Percentiles rank a stretch among this genome's conserved stretches.
Conservation (phyloP, 495 filamentous ascomycete species). For the Apodospora peruviana region DNA sequence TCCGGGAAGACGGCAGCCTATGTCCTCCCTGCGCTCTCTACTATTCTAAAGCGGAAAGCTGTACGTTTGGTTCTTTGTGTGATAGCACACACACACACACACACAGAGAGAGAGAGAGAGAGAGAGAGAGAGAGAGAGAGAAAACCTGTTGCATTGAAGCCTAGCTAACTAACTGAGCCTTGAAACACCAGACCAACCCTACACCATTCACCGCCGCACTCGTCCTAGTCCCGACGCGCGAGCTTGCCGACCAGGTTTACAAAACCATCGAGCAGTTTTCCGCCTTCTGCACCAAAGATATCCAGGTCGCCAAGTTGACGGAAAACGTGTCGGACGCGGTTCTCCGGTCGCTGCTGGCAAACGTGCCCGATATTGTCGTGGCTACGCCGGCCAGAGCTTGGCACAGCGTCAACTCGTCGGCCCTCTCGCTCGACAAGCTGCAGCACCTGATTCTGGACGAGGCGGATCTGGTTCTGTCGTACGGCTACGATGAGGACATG, state of each 20-base stretch:
- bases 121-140: too few relatives aligned
- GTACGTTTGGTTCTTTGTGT: slow-evolving; percentile 31
- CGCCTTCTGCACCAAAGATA: slow-evolving; percentile 75
- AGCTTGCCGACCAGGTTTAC: slow-evolving; percentile 85
- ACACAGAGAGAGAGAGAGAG: too few relatives aligned
- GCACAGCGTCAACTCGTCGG: slow-evolving; percentile 61
- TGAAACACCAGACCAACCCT: slow-evolving; percentile 22
- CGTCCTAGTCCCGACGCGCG: slow-evolving; percentile 88
- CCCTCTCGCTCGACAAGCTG: slow-evolving; percentile 63
- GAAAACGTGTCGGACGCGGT: slow-evolving; percentile 85
- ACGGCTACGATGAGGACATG: slow-evolving; percentile 90
- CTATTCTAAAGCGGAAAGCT: slow-evolving; percentile 69
- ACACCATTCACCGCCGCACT: slow-evolving; percentile 53
- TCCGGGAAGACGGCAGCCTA: slow-evolving; percentile 98
- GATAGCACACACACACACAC: slow-evolving; percentile 1
- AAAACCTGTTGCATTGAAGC: too few relatives aligned
- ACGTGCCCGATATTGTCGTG: slow-evolving; percentile 81
- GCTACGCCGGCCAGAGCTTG: slow-evolving; percentile 78
- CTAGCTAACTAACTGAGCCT: neutral
- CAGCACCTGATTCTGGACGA: slow-evolving; percentile 88
- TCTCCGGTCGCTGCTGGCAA: slow-evolving; percentile 78
- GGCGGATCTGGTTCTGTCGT: slow-evolving; percentile 88
- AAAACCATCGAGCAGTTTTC: slow-evolving; percentile 67
- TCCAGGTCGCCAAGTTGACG: slow-evolving; percentile 77
- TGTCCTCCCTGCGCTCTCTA: slow-evolving; percentile 79